Conservation (phyloP, 2,329 filamentous ascomycete species). For the Penicillium digitatum region DNA sequence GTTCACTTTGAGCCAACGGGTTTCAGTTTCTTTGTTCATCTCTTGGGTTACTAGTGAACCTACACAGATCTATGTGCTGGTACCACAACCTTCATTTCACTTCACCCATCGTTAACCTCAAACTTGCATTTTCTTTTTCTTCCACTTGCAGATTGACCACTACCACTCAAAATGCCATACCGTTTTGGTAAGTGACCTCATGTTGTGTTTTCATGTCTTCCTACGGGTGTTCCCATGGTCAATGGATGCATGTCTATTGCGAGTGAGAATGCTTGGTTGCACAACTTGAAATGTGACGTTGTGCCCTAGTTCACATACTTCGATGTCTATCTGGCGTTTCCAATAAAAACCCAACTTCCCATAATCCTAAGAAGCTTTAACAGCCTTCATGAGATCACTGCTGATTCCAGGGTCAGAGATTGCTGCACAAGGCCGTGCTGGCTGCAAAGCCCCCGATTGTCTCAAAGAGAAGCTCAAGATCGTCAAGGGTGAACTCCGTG, state of each 20-base stretch:
- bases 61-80: background rate
- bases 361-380: background rate
- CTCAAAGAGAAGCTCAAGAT: constrained; percentile 69
- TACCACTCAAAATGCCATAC: constrained; percentile 14
- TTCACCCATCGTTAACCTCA: background rate
- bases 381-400: background rate
- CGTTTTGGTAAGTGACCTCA: constrained; percentile 27
- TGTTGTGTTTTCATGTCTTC: background rate
- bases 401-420: constrained; percentile 54
- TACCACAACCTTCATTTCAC: background rate
- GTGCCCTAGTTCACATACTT: background rate
- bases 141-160: background rate
- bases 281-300: no score
- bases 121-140: background rate
- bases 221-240: background rate
- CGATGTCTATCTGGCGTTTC: background rate
- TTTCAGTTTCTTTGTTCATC: background rate
- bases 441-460: constrained; percentile 70
- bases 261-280: background rate
- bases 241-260: background rate
- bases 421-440: constrained; percentile 66
- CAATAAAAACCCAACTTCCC: no score
- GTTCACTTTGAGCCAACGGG: background rate
- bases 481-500: constrained; percentile 70
- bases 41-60: background rate